Conservation (phyloP, 2,329 filamentous ascomycete species). For the Epichloe coenophiala region DNA sequence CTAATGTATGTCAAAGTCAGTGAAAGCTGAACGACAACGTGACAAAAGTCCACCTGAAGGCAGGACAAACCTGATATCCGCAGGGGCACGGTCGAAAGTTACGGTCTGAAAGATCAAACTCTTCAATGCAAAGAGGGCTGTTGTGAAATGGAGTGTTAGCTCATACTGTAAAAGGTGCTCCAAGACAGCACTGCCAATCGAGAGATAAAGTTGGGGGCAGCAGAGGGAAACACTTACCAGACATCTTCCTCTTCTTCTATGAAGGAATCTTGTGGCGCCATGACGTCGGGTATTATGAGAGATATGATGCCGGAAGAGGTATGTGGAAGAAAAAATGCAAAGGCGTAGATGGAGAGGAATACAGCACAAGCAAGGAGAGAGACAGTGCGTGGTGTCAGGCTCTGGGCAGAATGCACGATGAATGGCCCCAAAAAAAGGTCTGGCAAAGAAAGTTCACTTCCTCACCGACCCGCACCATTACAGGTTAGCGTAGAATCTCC, state of each 20-base stretch:
- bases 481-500: not conserved
- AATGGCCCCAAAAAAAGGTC: constrained; percentile 6
- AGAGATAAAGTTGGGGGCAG: constrained; percentile 6
- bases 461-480: not conserved
- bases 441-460: constrained; percentile 8
- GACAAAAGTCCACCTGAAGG: not conserved
- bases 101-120: constrained; percentile 94
- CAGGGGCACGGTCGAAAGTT: constrained; percentile 96
- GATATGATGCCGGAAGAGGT: constrained; percentile 9
- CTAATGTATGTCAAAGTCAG: constrained; percentile 28
- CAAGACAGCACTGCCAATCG: not conserved
- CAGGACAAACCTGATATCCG: constrained; percentile 73
- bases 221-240: constrained; percentile 35
- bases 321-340: constrained; percentile 9
- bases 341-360: not conserved
- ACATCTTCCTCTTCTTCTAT: constrained; percentile 60
- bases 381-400: constrained; percentile 5
- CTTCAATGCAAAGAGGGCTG: constrained; percentile 95
- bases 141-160: constrained; percentile 1
- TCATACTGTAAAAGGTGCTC: not conserved
- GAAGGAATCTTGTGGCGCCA: constrained; percentile 58
- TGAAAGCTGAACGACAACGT: not conserved
- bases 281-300: constrained; percentile 21
- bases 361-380: constrained; percentile 12
- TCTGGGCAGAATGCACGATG: constrained; percentile 9